phyloP scores from a whole-genome alignment of 148 eudicot species.

The Camellia granthamiana region DNA sequence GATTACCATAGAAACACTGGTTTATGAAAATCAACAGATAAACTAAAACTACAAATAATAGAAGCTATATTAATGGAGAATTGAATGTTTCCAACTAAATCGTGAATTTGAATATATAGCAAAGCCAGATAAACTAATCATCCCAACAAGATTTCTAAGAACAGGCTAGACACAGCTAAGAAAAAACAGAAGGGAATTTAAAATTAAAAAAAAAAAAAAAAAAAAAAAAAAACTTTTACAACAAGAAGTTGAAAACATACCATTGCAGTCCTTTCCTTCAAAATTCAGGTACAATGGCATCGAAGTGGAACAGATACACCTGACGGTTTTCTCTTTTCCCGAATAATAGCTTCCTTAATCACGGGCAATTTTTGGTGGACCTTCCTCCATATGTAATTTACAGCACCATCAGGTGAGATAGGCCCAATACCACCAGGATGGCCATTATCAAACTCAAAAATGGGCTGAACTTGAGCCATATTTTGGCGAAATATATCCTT shows the following conservation, averaged over 20 bases:
- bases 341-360: constrained; percentile 72
- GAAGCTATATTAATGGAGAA: neutral
- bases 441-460: constrained; percentile 68
- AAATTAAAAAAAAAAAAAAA: neutral
- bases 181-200: neutral
- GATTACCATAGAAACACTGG: neutral
- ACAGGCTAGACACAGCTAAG: neutral
- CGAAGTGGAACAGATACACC: constrained; percentile 74
- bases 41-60: neutral
- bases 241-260: neutral
- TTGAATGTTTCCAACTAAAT: neutral
- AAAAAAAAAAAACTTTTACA: neutral
- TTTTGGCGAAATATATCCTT: constrained; percentile 51
- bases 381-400: constrained; percentile 83
- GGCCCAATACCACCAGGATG: constrained; percentile 87
- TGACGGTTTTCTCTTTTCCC: constrained; percentile 74
- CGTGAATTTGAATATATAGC: neutral
- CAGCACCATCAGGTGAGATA: constrained; percentile 65
- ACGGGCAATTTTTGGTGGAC: constrained; percentile 75
- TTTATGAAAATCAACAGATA: neutral
- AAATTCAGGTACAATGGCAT: constrained; percentile 84
- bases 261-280: neutral
- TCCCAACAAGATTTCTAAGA: neutral
- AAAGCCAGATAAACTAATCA: neutral
- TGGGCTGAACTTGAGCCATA: constrained; percentile 71